Conservation (phyloP, 1,284 basidiomycete genomes). For the Cystobasidium slooffiae region DNA sequence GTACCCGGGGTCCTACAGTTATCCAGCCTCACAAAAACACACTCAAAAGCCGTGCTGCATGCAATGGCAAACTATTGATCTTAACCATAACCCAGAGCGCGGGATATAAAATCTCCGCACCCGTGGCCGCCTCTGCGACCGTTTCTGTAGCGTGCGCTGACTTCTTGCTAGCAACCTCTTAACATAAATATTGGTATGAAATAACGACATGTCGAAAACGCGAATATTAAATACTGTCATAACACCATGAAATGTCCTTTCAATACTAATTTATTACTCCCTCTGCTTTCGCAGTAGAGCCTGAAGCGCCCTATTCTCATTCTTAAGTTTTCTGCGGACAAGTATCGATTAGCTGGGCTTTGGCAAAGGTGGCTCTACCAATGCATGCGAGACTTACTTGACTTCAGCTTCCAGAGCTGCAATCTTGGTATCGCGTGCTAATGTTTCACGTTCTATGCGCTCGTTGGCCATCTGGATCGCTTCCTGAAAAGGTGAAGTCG, state of each 20-base stretch:
- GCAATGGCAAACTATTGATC: slow-evolving; percentile 13
- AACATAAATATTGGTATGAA: no score
- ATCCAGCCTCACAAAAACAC: background rate
- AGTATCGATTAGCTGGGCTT: no score
- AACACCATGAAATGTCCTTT: background rate
- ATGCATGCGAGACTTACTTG: background rate
- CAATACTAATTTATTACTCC: background rate
- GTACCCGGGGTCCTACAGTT: background rate
- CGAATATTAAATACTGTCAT: background rate
- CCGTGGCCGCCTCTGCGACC: no score
- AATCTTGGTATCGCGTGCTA: slow-evolving; percentile 22
- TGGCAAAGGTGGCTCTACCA: background rate
- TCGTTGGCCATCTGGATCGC: slow-evolving; percentile 37
- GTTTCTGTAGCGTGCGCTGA: no score
- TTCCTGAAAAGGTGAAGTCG: slow-evolving; percentile 11
- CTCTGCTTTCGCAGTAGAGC: slow-evolving; percentile 31
- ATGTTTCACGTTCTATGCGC: slow-evolving; percentile 31
- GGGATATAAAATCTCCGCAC: no score
- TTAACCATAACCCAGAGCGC: background rate
- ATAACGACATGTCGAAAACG: no score
- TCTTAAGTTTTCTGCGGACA: slow-evolving; percentile 23
- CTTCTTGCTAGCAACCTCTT: no score
- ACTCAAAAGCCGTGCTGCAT: slow-evolving; percentile 12
- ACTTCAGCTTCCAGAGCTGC: slow-evolving; percentile 39
- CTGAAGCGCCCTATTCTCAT: slow-evolving; percentile 37